Base-by-base conservation (phyloP, 2,329 filamentous ascomycete species). In the Colletotrichum eremochloae region DNA sequence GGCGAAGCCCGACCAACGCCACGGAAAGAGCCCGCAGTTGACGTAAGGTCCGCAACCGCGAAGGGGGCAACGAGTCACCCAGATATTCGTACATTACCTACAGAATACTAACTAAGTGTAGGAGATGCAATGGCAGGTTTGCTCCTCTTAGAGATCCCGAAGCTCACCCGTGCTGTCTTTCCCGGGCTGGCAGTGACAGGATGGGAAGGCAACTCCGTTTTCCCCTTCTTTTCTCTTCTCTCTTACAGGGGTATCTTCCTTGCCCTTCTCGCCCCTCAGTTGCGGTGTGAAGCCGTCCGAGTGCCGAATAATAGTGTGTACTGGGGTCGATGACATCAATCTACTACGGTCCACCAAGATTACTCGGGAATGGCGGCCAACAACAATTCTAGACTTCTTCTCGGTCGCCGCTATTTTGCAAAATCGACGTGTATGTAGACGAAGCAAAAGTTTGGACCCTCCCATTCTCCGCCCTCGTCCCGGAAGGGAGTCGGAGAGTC, bases 261-360 rank as follows among this genome's bases (percentile, higher is more conserved):
- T 14, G 36, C 12, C 38, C 36, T 52, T 29, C n/a, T 46, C 53
- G 53, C 60, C 60, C 46, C 60, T 60, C 29, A 9, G 14, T 60
- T 66, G 70, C 70, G 55, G 61, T 70, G 66, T 56, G 61, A 64
- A 61, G 61, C 55, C 55, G 42, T 64, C 60, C 66, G 65, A 72
- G 48, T 72, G 40, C 70, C 70, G 70, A 24, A 70, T 11, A 65
- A 42, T 40, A 24, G 24, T 24, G 24, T 24, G 24, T 24, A 61
- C n/a, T 69, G 70, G 70, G 44, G 70, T 69, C 60, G 40, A 72
- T 72, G 70, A 72, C 70, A 72, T 72, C 66, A 72, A 72, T 56
- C 50, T 48, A 50, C 18, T 20, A 46, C 1, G 7, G 64, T 56
- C 56, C 48, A 56, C 46, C 60, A 46, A 44, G 60, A 56, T 52